Percentiles rank a stretch among this genome's conserved stretches.
Evolutionary conservation across 768 basidiomycete species (phyloP).

Genomic region (Panus rudis): DNA sequence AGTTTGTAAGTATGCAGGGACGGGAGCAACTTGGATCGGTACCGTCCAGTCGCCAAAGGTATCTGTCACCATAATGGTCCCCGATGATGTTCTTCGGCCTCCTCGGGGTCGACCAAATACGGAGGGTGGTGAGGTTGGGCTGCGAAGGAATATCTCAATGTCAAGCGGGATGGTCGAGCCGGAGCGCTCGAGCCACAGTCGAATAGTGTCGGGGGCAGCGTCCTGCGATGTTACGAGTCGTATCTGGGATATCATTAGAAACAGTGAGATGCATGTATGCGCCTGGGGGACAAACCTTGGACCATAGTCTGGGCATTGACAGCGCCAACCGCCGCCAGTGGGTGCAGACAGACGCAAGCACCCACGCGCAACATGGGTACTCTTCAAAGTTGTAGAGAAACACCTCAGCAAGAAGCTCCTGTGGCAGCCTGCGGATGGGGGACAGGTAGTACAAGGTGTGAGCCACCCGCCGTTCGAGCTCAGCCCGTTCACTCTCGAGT

Average conservation of each 20-base stretch:
- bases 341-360: constrained; percentile 59
- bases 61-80: too few species aligned
- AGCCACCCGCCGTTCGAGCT: constrained; percentile 41
- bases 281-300: constrained; percentile 43
- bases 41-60: background rate
- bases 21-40: background rate
- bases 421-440: constrained; percentile 63
- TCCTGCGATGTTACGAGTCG: constrained; percentile 65
- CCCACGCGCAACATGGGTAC: constrained; percentile 71
- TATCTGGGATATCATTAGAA: constrained; percentile 38
- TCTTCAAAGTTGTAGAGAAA: constrained; percentile 65
- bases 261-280: constrained; percentile 8
- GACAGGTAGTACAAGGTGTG: constrained; percentile 60
- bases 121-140: background rate
- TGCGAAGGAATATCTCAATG: constrained; percentile 69
- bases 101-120: background rate
- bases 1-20: background rate
- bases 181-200: constrained; percentile 78
- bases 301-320: constrained; percentile 66
- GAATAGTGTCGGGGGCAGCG: constrained; percentile 70
- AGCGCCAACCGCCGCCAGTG: constrained; percentile 62
- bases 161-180: constrained; percentile 65
- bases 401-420: constrained; percentile 67
- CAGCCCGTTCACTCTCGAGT: constrained; percentile 41
- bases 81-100: background rate